A percentile compares a stretch with the other conserved stretches of the same genome.
Evolutionary conservation across 2,329 filamentous ascomycete genomes (phyloP).

Genomic region (Fusarium vanettenii): DNA sequence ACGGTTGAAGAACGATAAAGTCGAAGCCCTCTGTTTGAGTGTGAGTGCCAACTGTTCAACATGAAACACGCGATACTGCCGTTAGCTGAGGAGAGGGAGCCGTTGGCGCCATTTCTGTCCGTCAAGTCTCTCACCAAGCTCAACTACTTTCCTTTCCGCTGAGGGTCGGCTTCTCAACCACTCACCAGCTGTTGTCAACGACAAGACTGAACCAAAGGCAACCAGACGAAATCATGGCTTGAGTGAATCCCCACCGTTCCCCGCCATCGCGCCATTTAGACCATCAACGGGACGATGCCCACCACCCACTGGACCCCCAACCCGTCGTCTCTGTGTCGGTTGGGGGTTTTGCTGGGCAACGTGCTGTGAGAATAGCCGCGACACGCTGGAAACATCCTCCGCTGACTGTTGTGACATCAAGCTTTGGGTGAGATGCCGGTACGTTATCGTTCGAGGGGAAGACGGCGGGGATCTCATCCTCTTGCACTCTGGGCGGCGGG

Average conservation of each 20-base stretch:
- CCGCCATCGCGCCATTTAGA: conserved; percentile 8
- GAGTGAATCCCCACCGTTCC: not conserved
- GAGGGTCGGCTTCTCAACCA: not conserved
- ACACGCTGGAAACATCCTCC: not conserved
- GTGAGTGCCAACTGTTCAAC: not conserved
- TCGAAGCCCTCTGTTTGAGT: not conserved
- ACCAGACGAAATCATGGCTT: not conserved
- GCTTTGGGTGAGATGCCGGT: not conserved
- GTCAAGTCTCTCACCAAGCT: conserved; percentile 9
- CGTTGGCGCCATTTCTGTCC: conserved; percentile 6
- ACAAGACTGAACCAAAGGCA: not conserved
- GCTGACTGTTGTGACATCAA: not conserved
- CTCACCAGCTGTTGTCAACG: not conserved
- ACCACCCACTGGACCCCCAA: not conserved
- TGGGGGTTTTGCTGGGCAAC: not conserved
- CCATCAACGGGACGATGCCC: conserved; percentile 12
- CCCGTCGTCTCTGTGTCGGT: not conserved
- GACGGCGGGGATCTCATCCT: conserved; percentile 12
- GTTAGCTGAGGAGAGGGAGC: not conserved
- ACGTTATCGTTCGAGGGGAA: conserved; percentile 14
- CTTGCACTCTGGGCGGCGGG: conserved; percentile 2
- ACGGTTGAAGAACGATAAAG: not conserved
- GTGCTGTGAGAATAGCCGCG: conserved; percentile 1
- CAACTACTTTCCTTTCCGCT: conserved; percentile 6
- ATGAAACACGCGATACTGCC: not conserved